Evolutionary conservation across 768 basidiomycete species (phyloP), one percentile per base, ranked within the genome.

Genomic region (Psilocybe cubensis): DNA sequence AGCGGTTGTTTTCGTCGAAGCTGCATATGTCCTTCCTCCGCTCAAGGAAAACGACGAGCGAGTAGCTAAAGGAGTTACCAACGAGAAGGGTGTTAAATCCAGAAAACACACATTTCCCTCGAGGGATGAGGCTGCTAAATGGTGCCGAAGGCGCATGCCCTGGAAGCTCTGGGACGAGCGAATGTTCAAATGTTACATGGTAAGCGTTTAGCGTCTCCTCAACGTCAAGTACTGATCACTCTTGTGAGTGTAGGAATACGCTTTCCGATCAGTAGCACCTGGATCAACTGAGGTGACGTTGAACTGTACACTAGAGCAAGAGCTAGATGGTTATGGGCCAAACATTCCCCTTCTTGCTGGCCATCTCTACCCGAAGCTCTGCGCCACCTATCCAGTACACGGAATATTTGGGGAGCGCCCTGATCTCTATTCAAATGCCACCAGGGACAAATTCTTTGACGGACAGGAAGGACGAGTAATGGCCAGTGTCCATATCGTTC

Each of bases 391-490:
- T 17, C 12, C 9, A 38, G 35, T 38, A 7, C 35, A 38, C n/a
- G 14, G 35, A 38, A 38, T 38, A 38, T 38, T 38, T 38, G 35
- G 35, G 14, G 35, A 17, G 12, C 12, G 35, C n/a, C 35, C 35
- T 14, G 35, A 38, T 14, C 35, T 38, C 14, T 38, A 70, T 47
- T 67, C 60, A 31, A 50, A 60, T 46, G 53, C 65, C 35, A 27
- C 61, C 35, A 38, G 9, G 12, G 35, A 38, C n/a, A 38, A 4
- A n/a, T 12, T 52, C 52, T 68, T 14, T 38, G 56, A 27, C 59
- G 58, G 14, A 52, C 60, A 24, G 42, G 21, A 5, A 31, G 52
- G 45, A 47, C 5, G 52, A 45, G 47, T n/a, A 28, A 38, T 38
- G 35, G 35, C 35, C 5, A 38, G 35, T 38, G 35, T 38, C 12